Evolutionary conservation across 2,329 filamentous ascomycete genomes (phyloP).

Genomic region (Penicillium oxalicum): DNA sequence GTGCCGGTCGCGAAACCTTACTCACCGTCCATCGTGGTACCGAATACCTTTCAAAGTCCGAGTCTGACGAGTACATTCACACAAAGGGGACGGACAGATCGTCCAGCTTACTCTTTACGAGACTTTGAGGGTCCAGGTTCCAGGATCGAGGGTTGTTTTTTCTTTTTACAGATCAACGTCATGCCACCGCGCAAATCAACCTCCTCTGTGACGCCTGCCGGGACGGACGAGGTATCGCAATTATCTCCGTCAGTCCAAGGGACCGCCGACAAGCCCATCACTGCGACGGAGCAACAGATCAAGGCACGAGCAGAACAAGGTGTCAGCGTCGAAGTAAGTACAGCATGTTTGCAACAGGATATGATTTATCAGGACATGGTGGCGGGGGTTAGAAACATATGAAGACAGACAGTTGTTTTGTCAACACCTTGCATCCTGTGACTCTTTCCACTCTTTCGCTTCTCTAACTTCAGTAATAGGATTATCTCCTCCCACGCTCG

Average conservation of each 20-base stretch:
- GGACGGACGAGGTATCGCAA: slow-evolving; percentile 16
- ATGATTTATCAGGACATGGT: neutral
- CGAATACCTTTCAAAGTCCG: neutral
- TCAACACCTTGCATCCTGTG: too few relatives aligned
- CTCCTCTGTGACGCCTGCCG: slow-evolving; percentile 24
- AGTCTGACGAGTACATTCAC: too few relatives aligned
- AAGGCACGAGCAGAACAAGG: slow-evolving; percentile 35
- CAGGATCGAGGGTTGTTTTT: too few relatives aligned
- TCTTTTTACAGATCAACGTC: neutral
- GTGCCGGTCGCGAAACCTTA: too few relatives aligned
- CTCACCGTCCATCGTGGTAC: too few relatives aligned
- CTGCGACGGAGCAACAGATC: slow-evolving; percentile 36
- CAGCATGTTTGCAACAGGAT: neutral
- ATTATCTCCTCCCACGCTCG: slow-evolving; percentile 58
- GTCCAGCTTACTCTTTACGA: neutral
- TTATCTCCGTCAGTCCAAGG: slow-evolving; percentile 12
- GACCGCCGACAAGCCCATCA: slow-evolving; percentile 22
- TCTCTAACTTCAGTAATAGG: slow-evolving; percentile 32
- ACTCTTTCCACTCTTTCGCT: neutral
- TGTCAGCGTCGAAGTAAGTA: slow-evolving; percentile 36
- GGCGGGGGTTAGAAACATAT: neutral
- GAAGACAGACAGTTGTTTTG: too few relatives aligned
- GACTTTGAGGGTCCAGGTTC: too few relatives aligned
- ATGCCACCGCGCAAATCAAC: slow-evolving; percentile 37
- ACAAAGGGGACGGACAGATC: neutral